Conservation (phyloP, 2,329 filamentous ascomycete species). For the Metarhizium robertsii region DNA sequence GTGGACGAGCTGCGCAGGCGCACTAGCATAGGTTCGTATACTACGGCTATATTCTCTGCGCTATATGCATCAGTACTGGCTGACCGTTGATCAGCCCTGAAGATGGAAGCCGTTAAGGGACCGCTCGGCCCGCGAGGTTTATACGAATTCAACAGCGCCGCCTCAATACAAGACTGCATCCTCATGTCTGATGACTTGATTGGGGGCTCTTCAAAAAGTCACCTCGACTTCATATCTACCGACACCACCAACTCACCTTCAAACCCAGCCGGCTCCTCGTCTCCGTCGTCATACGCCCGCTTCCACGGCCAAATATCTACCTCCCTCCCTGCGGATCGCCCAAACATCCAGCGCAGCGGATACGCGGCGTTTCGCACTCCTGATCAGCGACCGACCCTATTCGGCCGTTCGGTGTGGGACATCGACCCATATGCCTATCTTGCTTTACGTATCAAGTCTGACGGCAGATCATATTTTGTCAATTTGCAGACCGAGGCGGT, state of each 20-base stretch:
- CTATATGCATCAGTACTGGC: neutral
- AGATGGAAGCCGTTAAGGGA: slow-evolving; percentile 58
- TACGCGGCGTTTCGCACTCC: slow-evolving; percentile 86
- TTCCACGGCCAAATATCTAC: slow-evolving; percentile 89
- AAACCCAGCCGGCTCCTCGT: neutral
- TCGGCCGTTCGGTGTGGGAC: slow-evolving; percentile 79
- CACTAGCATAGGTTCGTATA: slow-evolving; percentile 40
- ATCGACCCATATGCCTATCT: slow-evolving; percentile 84
- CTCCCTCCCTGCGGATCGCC: slow-evolving; percentile 64
- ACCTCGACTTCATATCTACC: slow-evolving; percentile 52
- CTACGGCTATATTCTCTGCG: neutral
- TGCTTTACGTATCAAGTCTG: slow-evolving; percentile 79
- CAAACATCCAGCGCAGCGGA: slow-evolving; percentile 68
- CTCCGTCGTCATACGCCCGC: slow-evolving; percentile 48
- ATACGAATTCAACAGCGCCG: slow-evolving; percentile 48
- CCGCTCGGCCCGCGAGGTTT: slow-evolving; percentile 56
- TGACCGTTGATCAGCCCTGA: slow-evolving; percentile 43
- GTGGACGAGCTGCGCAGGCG: slow-evolving; percentile 50
- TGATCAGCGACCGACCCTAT: slow-evolving; percentile 68
- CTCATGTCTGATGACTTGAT: slow-evolving; percentile 81
- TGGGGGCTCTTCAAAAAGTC: slow-evolving; percentile 71
- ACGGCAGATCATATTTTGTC: slow-evolving; percentile 85
- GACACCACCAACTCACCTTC: neutral
- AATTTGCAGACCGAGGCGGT: slow-evolving; percentile 94
- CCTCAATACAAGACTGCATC: slow-evolving; percentile 49